Evolutionary conservation across 345 rosid species (phyloP), one percentile per base, ranked within the genome.

Genomic region (Pistacia atlantica): DNA sequence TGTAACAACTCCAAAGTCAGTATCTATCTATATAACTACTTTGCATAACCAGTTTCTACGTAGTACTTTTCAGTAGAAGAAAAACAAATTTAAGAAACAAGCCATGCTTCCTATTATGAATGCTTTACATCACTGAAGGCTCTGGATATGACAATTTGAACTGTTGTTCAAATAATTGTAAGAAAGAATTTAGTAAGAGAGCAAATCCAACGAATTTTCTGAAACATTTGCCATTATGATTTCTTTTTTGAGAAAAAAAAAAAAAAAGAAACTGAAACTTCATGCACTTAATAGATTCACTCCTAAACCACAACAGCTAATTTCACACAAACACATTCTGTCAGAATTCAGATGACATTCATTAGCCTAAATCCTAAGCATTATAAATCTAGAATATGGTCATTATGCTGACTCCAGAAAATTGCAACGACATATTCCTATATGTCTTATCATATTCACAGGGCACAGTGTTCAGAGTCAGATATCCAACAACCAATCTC

Each of bases 221-320:
- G 6, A 33, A 16, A 12, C 20, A 42, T 42, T 42, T 8, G 0
- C 18, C 5, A 4, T 7, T 57, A 42, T 42, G 46, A 16, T 59
- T 28, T 28, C 13, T 28, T 28, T 5, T 7, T 35, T 64, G 48
- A 64, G 48, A 64, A 20, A 64, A 64, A 17, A 4, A 10, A 37
- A 22, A 22, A 22, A 22, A 22, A 22, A 22, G 25, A 22, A 64
- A 37, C 14, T 64, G 67, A 64, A 38, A 65, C 10, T 18, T 65
- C 51, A 37, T 37, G 11, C 46, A 69, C 28, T 20, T 0, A 46
- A 66, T 66, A 11, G 31, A n/a, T 65, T 11, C 35, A 66, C 45
- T 54, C 73, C 28, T 54, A 33, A 52, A 69, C 25, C 54, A 31
- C 73, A 69, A 8, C 45, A 33, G 16, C 48, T 18, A 69, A 69